Percentiles rank a stretch among this genome's conserved stretches.
phyloP scores from a whole-genome alignment of 2,329 filamentous ascomycete species.

The Chrysoporthe deuterocubensis region DNA sequence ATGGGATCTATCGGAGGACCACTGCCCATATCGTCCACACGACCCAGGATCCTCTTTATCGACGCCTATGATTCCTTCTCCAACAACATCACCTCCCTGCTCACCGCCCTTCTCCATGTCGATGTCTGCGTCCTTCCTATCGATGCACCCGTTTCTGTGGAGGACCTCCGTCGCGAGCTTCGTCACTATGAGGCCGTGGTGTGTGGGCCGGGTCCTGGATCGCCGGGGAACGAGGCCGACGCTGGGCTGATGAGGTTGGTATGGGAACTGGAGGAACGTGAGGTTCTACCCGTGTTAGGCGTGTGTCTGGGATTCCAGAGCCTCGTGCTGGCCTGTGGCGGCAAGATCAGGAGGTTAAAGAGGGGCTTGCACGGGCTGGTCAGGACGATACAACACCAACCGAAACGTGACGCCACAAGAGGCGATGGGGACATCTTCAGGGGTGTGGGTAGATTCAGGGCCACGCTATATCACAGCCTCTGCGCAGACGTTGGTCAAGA shows the following conservation, averaged over 20 bases:
- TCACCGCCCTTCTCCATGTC: constrained; percentile 70
- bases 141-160: constrained; percentile 58
- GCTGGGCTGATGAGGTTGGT: constrained; percentile 80
- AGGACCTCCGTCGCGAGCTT: constrained; percentile 55
- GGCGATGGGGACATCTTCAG: constrained; percentile 64
- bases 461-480: constrained; percentile 77
- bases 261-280: constrained; percentile 66
- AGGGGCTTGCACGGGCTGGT: constrained; percentile 84
- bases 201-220: constrained; percentile 87
- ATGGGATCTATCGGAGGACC: constrained; percentile 25
- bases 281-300: constrained; percentile 77
- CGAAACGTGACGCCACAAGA: constrained; percentile 22
- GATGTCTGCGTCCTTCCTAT: constrained; percentile 75
- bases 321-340: constrained; percentile 70
- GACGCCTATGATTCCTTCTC: constrained; percentile 98
- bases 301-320: constrained; percentile 92
- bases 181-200: constrained; percentile 79
- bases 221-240: constrained; percentile 72
- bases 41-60: constrained; percentile 72
- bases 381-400: constrained; percentile 64
- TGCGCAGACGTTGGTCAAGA: constrained; percentile 60
- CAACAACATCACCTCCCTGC: constrained; percentile 87
- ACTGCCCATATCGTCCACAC: constrained; percentile 5
- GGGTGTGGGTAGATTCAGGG: constrained; percentile 62
- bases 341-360: constrained; percentile 66